Percentiles rank a stretch among this genome's conserved stretches.
phyloP scores from a whole-genome alignment of 345 rosid species.

The Boechera stricta region DNA sequence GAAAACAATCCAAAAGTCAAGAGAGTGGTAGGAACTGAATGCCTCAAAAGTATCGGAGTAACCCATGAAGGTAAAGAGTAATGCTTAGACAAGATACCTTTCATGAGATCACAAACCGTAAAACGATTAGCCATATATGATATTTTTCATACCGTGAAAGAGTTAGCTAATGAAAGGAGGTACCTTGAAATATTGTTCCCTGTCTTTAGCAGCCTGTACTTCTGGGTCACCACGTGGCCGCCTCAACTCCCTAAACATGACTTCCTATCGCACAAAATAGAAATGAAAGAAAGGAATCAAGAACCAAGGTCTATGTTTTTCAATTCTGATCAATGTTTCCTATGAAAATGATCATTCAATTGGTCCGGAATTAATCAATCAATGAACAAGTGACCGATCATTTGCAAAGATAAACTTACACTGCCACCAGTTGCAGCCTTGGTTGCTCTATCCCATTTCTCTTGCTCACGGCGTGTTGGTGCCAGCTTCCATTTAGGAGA shows the following conservation, averaged over 20 bases:
- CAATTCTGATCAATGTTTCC: constrained; percentile 3
- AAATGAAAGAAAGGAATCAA: constrained; percentile 13
- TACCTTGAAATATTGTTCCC: constrained; percentile 83
- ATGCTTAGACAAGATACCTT: constrained; percentile 11
- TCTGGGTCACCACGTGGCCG: constrained; percentile 75
- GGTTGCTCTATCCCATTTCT: constrained; percentile 92
- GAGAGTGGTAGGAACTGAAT: not conserved
- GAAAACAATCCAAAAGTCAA: constrained; percentile 37
- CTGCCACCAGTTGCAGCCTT: constrained; percentile 89
- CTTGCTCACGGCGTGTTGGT: constrained; percentile 89
- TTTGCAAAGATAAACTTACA: constrained; percentile 53
- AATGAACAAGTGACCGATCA: not conserved
- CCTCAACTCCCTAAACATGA: constrained; percentile 68
- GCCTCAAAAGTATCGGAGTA: not conserved
- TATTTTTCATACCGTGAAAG: not conserved
- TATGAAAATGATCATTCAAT: not conserved
- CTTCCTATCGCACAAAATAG: constrained; percentile 54
- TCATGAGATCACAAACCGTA: not conserved
- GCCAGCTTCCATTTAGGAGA: constrained; percentile 65
- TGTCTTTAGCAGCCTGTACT: constrained; percentile 75
- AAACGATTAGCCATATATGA: not conserved
- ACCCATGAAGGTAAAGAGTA: not conserved
- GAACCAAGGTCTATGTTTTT: constrained; percentile 19
- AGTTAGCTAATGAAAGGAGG: not conserved
- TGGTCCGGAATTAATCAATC: constrained; percentile 5